Evolutionary conservation across 371 early-diverging fungal genomes (phyloP).

Genomic region (Paraphysoderma sedebokerense): DNA sequence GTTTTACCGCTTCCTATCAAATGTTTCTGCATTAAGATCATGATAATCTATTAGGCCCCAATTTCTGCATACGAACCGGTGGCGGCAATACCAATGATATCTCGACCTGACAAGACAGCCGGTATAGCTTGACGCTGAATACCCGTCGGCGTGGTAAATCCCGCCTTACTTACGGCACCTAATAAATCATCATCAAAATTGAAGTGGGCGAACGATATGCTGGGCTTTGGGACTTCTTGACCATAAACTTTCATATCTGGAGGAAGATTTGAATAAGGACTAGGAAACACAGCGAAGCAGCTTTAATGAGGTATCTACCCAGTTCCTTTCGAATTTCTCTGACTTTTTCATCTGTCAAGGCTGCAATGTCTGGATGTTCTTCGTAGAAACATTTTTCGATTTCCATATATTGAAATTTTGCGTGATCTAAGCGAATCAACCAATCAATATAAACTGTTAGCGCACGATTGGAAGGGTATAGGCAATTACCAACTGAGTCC

Average conservation of each 20-base stretch:
- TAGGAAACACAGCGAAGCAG: background rate
- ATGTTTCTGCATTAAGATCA: too few relatives aligned
- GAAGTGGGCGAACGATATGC: slow-evolving; percentile 74
- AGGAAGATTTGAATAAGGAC: too few relatives aligned
- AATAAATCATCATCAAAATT: slow-evolving; percentile 60
- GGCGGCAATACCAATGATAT: slow-evolving; percentile 79
- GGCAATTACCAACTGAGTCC: slow-evolving; percentile 5
- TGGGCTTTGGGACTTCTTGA: slow-evolving; percentile 44
- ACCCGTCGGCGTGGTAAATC: slow-evolving; percentile 50
- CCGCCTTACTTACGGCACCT: slow-evolving; percentile 35
- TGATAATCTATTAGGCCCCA: too few relatives aligned
- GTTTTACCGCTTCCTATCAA: slow-evolving; percentile 67
- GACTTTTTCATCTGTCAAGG: slow-evolving; percentile 33
- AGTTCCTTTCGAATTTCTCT: slow-evolving; percentile 30
- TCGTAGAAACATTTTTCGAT: slow-evolving; percentile 70
- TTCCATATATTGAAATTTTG: slow-evolving; percentile 43
- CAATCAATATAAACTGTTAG: slow-evolving; percentile 43
- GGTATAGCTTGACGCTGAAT: slow-evolving; percentile 66
- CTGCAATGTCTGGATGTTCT: slow-evolving; percentile 54
- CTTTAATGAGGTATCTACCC: slow-evolving; percentile 14
- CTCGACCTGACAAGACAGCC: slow-evolving; percentile 53
- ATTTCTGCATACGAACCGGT: too few relatives aligned
- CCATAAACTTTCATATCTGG: slow-evolving; percentile 45
- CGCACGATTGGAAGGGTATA: background rate
- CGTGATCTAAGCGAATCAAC: slow-evolving; percentile 47